Base-by-base conservation (phyloP, 257 asterid genomes). In the Solanum medicagineum region DNA sequence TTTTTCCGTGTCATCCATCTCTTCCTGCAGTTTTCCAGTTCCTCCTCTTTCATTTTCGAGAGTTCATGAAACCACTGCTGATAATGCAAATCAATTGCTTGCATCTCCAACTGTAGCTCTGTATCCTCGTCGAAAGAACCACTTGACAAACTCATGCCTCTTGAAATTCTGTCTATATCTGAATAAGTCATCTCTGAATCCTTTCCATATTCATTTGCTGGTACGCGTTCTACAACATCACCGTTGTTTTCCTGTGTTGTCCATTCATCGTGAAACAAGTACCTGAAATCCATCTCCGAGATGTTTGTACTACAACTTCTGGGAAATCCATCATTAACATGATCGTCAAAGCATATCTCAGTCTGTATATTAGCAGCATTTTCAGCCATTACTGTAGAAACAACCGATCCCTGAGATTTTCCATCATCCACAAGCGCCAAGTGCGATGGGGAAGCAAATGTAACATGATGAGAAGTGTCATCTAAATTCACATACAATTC, bases 221-320 rank as follows among this genome's bases (percentile, higher is more conserved):
- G 45, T 15, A 51, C 13, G 82, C 12, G 8, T 75, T 75, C 62
- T 49, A 66, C 68, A 26, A 42, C 74, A 45, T 82, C 74, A 81
- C 86, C 71, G 19, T 68, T 86, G 47, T 40, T 65, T 85, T 42
- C 93, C 60, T 84, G 85, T 44, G 69, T 80, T 83, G 88, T 87
- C n/a, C 87, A 85, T 59, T 87, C 93, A 11, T 68, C 88, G 8
- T 59, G 85, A 20, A 71, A 90, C 53, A 88, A 70, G 81, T 90
- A 91, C 42, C 73, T 85, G 19, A 84, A 88, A 74, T 89, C 92
- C 92, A 89, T 86, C 84, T 90, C 94, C 13, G 91, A 86, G 44
- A 49, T 85, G 26, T 83, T 84, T 29, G 85, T 86, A 24, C 87
- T 83, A 44, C 81, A 87, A 83, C 86, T 84, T 79, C 85, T 89